Evolutionary conservation across 169 alveolate genomes (phyloP).

Genomic region (Eimeria mitis): DNA sequence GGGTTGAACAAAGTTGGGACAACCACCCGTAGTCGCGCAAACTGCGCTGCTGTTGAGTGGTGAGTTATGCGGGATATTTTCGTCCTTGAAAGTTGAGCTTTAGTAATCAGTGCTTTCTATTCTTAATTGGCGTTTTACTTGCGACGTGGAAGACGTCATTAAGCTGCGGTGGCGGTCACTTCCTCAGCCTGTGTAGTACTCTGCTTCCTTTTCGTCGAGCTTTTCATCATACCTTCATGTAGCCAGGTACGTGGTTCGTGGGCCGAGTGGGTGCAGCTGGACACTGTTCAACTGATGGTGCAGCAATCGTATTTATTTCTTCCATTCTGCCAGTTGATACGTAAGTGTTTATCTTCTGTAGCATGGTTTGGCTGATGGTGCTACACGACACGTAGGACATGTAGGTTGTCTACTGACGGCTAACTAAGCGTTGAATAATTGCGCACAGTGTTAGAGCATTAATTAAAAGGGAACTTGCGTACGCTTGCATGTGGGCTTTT

Average conservation of each 20-base stretch:
- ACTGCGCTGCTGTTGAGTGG: not conserved
- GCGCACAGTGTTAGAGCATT: not conserved
- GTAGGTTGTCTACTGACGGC: not conserved
- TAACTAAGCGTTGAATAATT: not conserved
- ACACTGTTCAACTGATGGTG: not conserved
- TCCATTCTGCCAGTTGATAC: not conserved
- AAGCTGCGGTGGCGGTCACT: not conserved
- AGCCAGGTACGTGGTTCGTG: not conserved
- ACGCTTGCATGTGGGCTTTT: not conserved
- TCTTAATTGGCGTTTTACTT: not conserved
- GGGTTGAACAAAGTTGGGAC: not conserved
- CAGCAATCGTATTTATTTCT: not conserved
- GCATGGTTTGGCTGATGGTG: not conserved
- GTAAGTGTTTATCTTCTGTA: not conserved
- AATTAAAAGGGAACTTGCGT: not conserved
- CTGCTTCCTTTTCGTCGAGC: not conserved
- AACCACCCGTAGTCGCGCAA: not conserved
- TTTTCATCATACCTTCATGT: not conserved
- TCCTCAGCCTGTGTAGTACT: not conserved
- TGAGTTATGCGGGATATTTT: not conserved
- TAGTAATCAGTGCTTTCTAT: not conserved
- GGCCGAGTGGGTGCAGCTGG: not conserved
- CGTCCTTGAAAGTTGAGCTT: not conserved
- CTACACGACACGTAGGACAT: not conserved
- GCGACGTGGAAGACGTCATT: not conserved